Evolutionary conservation across 305 asterid genomes (phyloP), one percentile per base, ranked within the genome.

Genomic region (Rubia peregrina): DNA sequence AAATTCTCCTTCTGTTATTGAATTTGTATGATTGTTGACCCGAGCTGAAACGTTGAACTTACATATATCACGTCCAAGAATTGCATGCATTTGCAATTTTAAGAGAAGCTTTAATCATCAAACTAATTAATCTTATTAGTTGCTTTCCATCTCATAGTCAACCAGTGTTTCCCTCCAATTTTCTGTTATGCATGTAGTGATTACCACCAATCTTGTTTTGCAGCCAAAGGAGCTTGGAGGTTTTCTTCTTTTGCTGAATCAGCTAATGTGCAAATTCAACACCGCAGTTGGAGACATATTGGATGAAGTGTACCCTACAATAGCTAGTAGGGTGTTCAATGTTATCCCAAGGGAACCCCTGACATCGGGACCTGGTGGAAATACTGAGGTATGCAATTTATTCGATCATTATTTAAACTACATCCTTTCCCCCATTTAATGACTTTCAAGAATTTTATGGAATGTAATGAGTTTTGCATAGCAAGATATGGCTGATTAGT

Each of bases 161-260:
- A 7, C 26, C 11, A 64, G 36, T 56, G 13, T 30, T 33, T 65
- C 19, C 0, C 64, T 38, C 42, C 26, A 7, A 7, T 36, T 36
- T 63, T 63, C 48, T 16, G 22, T 63, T 41, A 3, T 22, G 8
- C n/a, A 7, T 6, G 21, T 60, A 21, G 12, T 43, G 51, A 61
- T 69, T 3, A 6, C 48, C 41, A 7, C 68, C 40, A 33, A 56
- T 7, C 57, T 78, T 49, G 24, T 44, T 12, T 61, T 78, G 87
- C 97, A 94, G 99, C 94, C 97, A 10, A 95, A 84, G 84, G 98
- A 95, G 80, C 81, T 95, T 76, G 86, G 78, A 82, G 96, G 88
- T 13, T 83, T 95, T 79, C 80, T 91, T 65, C 84, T 88, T 64
- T 83, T 95, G 78, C 86, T 95, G 74, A 91, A 91, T 76, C 97